phyloP scores from a whole-genome alignment of 257 asterid genomes.

The Solanum ahanhuiri region DNA sequence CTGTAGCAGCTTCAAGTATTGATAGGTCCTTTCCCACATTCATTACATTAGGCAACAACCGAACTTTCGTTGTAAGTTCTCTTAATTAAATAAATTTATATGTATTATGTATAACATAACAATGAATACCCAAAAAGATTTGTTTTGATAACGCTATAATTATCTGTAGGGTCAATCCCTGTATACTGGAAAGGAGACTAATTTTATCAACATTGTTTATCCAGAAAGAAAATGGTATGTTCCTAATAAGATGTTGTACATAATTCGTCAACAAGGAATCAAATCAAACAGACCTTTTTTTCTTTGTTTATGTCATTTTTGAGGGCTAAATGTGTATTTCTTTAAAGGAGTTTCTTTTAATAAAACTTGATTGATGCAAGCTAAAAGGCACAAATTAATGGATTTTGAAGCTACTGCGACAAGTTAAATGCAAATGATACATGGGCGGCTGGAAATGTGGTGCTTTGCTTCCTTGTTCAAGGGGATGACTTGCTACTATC shows the following conservation, averaged over 20 bases:
- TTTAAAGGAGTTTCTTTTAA: not conserved
- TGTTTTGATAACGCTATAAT: not conserved
- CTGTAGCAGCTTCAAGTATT: constrained; percentile 24
- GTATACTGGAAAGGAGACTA: constrained; percentile 15
- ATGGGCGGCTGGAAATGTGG: constrained; percentile 24
- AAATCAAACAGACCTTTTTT: not conserved
- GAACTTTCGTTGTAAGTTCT: constrained; percentile 1
- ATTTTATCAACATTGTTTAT: constrained; percentile 4
- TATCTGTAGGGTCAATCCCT: constrained; percentile 20
- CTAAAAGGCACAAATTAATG: not conserved
- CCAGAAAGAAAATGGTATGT: not conserved
- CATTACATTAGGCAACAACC: constrained; percentile 20
- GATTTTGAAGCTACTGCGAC: constrained; percentile 19
- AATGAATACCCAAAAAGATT: not conserved
- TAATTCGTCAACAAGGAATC: not conserved
- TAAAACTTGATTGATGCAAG: not conserved
- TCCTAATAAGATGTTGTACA: not conserved
- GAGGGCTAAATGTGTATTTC: not conserved
- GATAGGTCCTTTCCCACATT: constrained; percentile 24
- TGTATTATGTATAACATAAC: not conserved
- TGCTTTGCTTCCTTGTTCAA: constrained; percentile 16
- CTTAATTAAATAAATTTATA: not conserved
- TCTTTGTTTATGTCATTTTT: not conserved
- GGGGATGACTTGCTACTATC: not conserved
- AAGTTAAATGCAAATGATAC: constrained; percentile 10